These are phyloP conservation scores for Paracoccidioides lutzii DNA, from an alignment of 2,329 filamentous ascomycete species.

Conservation along the genomic window DNA sequence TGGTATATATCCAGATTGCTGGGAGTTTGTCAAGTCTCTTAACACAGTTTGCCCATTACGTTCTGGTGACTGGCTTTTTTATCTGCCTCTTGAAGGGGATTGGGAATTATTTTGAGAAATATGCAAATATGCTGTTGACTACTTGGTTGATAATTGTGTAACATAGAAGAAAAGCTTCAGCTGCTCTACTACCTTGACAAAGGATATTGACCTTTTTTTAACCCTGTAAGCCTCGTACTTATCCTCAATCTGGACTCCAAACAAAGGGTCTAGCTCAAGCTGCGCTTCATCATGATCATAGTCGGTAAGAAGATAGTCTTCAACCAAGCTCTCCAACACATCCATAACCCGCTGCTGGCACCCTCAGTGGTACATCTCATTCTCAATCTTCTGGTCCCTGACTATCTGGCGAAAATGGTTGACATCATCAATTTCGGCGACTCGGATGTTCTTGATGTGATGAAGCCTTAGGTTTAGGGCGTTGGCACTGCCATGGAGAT, in stretches of 20 bases:
- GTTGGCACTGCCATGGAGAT: too few relatives aligned
- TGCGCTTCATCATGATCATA: background rate
- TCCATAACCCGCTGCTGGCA: background rate
- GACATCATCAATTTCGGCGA: constrained; percentile 2
- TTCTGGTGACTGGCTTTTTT: constrained; percentile 7
- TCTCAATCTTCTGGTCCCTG: background rate
- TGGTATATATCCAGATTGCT: constrained; percentile 15
- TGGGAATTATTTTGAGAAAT: constrained; percentile 7
- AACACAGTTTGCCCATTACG: constrained; percentile 7
- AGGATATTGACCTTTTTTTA: too few relatives aligned
- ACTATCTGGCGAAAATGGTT: background rate
- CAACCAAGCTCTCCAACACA: background rate
- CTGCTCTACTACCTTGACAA: too few relatives aligned
- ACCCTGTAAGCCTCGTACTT: too few relatives aligned
- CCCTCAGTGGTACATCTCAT: constrained; percentile 6
- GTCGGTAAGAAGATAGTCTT: background rate
- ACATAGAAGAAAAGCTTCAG: background rate
- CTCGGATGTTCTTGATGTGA: background rate
- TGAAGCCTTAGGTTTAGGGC: too few relatives aligned
- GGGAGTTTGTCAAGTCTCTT: constrained; percentile 14
- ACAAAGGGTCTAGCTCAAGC: too few relatives aligned
- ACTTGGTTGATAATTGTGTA: constrained; percentile 7
- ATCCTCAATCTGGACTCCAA: too few relatives aligned
- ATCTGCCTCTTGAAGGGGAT: constrained; percentile 7
- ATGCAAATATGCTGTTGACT: constrained; percentile 7